phyloP scores from a whole-genome alignment of 345 rosid species.

The Diplotaxis tenuifolia region DNA sequence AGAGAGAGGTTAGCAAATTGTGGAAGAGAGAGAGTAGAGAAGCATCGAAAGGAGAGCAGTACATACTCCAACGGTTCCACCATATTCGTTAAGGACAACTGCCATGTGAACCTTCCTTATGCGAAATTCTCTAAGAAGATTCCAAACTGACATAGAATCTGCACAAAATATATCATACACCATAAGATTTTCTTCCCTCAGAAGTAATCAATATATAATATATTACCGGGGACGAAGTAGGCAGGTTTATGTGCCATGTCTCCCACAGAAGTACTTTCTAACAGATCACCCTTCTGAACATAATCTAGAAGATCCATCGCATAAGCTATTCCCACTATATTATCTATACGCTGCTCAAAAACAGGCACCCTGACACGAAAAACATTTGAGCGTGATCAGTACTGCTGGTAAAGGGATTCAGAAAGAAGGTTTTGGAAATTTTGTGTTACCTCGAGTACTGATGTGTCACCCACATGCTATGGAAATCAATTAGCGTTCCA shows the following conservation, averaged over 20 bases:
- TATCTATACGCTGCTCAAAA: conserved; percentile 97
- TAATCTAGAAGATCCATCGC: conserved; percentile 96
- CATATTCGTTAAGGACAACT: conserved; percentile 94
- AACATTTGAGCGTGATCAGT: conserved; percentile 16
- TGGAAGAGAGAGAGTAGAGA: not conserved
- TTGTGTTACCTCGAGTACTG: conserved; percentile 78
- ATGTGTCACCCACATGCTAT: conserved; percentile 77
- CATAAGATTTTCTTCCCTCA: not conserved
- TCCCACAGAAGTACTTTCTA: conserved; percentile 74
- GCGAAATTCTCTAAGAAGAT: conserved; percentile 96
- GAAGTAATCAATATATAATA: not conserved
- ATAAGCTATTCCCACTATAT: conserved; percentile 92
- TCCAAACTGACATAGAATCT: conserved; percentile 99
- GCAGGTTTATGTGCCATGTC: conserved; percentile 99
- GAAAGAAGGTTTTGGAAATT: not conserved
- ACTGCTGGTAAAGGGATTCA: not conserved
- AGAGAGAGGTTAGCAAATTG: not conserved
- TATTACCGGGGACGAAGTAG: conserved; percentile 88
- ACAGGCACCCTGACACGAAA: conserved; percentile 78
- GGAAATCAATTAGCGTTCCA: conserved; percentile 74
- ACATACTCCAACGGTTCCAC: conserved; percentile 97
- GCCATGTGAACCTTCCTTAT: conserved; percentile 99
- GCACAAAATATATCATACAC: conserved; percentile 36
- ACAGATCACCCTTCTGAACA: conserved; percentile 88
- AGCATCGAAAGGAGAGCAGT: conserved; percentile 2